These are phyloP conservation scores for Leccinum boreale DNA, from an alignment of 768 basidiomycete genomes.

Conservation along the genomic window DNA sequence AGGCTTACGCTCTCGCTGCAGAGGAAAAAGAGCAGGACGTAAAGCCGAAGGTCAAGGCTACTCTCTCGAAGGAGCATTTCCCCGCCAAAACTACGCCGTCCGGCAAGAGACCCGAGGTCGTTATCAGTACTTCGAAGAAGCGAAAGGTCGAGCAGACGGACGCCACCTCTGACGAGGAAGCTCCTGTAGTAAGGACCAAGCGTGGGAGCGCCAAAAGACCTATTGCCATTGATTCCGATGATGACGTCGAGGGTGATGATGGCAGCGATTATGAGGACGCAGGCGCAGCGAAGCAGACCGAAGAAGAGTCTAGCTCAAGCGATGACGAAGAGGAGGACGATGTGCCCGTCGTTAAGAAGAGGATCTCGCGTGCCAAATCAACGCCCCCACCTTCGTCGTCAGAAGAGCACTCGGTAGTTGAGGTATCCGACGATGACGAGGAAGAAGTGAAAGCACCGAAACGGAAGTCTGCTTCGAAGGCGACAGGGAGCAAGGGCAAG, in stretches of 20 bases:
- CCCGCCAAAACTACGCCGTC: constrained; percentile 32
- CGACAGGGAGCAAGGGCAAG: constrained; percentile 22
- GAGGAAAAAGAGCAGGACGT: constrained; percentile 30
- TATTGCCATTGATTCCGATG: constrained; percentile 52
- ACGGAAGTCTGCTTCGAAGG: constrained; percentile 24
- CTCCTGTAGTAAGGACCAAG: constrained; percentile 35
- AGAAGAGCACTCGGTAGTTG: constrained; percentile 26
- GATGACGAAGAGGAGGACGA: constrained; percentile 23
- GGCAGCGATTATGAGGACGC: constrained; percentile 33
- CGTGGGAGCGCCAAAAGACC: constrained; percentile 38
- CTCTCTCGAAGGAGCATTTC: constrained; percentile 19
- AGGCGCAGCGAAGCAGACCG: constrained; percentile 37
- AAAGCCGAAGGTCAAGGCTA: constrained; percentile 14
- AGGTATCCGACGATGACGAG: constrained; percentile 23
- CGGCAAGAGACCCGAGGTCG: constrained; percentile 55
- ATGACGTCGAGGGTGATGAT: constrained; percentile 36
- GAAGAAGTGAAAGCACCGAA: constrained; percentile 33
- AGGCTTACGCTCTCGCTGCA: constrained; percentile 63
- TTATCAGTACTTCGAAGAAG: constrained; percentile 39
- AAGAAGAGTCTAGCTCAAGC: constrained; percentile 24
- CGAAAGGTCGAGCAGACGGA: constrained; percentile 16
- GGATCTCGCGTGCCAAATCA: constrained; percentile 21
- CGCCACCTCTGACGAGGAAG: constrained; percentile 29
- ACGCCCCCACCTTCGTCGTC: constrained; percentile 31
- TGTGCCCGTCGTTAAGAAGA: constrained; percentile 19